Evolutionary conservation across 768 basidiomycete species (phyloP).

Genomic region (Mycena amicta): DNA sequence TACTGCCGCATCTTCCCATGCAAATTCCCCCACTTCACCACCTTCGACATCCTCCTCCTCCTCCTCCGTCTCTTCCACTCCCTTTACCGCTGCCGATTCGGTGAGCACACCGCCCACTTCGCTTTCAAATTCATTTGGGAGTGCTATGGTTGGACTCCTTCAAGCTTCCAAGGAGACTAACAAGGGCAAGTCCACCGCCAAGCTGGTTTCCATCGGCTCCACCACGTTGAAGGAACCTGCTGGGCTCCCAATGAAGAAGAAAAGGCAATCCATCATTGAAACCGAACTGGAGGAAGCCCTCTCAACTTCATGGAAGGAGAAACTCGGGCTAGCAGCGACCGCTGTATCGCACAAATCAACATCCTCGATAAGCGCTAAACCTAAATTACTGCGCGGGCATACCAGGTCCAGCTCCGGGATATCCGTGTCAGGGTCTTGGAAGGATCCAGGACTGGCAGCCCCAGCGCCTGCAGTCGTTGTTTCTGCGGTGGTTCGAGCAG

Average conservation of each 20-base stretch:
- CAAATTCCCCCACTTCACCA: constrained; percentile 31
- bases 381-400: constrained; percentile 33
- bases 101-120: constrained; percentile 64
- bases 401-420: constrained; percentile 42
- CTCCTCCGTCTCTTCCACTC: constrained; percentile 50
- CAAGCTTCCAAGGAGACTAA: constrained; percentile 35
- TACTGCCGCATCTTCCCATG: constrained; percentile 20
- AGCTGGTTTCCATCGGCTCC: constrained; percentile 20
- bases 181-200: constrained; percentile 9
- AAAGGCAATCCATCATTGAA: constrained; percentile 34
- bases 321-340: constrained; percentile 39
- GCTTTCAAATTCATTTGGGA: constrained; percentile 49
- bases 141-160: constrained; percentile 43
- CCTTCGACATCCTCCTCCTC: constrained; percentile 57
- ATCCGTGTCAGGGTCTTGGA: constrained; percentile 46
- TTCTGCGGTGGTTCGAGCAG: constrained; percentile 49
- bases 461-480: constrained; percentile 58
- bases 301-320: constrained; percentile 43
- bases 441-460: constrained; percentile 53
- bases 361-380: constrained; percentile 34
- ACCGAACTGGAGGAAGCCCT: constrained; percentile 34
- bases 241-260: constrained; percentile 38
- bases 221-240: constrained; percentile 26
- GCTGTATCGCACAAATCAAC: constrained; percentile 43
- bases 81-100: constrained; percentile 37